These are phyloP conservation scores for Xylaria sp. DNA, from an alignment of 2,329 filamentous ascomycete genomes.

Conservation along the genomic window DNA sequence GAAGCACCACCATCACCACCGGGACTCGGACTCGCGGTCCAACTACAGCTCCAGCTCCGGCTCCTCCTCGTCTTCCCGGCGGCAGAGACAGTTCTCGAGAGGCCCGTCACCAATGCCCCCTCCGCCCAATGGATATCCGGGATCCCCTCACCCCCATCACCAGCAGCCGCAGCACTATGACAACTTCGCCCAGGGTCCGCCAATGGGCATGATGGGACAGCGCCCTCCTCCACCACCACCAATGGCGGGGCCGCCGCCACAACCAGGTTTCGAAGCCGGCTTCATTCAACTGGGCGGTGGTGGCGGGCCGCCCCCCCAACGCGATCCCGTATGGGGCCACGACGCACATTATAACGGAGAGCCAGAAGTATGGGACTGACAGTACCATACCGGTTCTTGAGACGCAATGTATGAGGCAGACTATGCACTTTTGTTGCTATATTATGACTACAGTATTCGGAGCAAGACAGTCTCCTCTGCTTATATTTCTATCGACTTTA, in stretches of 20 bases:
- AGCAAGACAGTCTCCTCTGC: constrained; percentile 7
- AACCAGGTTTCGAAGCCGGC: constrained; percentile 42
- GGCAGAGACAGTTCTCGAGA: constrained; percentile 20
- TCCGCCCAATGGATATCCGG: constrained; percentile 20
- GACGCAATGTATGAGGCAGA: background rate
- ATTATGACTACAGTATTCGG: background rate
- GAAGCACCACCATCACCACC: constrained; percentile 33
- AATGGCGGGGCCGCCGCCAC: constrained; percentile 25
- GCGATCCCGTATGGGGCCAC: constrained; percentile 35
- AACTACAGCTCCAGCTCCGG: constrained; percentile 30
- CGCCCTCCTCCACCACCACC: constrained; percentile 34
- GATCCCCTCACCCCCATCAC: constrained; percentile 19
- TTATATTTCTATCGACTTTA: constrained; percentile 1
- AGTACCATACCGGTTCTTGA: constrained; percentile 4
- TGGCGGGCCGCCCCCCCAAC: constrained; percentile 32
- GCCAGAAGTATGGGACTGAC: constrained; percentile 28
- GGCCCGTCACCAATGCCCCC: constrained; percentile 27
- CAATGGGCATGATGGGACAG: constrained; percentile 29
- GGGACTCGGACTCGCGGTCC: constrained; percentile 33
- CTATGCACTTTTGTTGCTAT: background rate
- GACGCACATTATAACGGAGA: constrained; percentile 19
- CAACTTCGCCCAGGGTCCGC: constrained; percentile 28
- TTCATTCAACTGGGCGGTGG: constrained; percentile 44
- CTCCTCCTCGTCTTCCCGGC: constrained; percentile 30
- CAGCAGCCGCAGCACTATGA: constrained; percentile 31